Evolutionary conservation across 352 stramenopile genomes (phyloP).

Genomic region (Phytophthora palmivora): DNA sequence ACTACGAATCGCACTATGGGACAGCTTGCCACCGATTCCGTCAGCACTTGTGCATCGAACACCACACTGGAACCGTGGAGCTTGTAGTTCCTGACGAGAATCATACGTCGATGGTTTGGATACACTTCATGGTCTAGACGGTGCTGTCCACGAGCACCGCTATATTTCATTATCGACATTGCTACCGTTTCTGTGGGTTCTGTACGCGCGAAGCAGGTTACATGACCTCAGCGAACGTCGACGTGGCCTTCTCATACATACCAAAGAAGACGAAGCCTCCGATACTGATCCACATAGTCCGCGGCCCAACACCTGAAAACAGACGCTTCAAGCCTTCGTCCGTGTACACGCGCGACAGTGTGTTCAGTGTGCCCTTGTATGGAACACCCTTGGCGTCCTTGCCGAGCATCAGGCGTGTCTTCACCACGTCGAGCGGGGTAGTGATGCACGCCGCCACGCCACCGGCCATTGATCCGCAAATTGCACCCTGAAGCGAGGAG

Average conservation of each 20-base stretch:
- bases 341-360: slow-evolving; percentile 89
- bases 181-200: background rate
- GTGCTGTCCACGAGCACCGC: slow-evolving; percentile 6
- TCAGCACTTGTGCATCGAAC: slow-evolving; percentile 2
- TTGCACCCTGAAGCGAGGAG: slow-evolving; percentile 92
- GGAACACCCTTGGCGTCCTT: slow-evolving; percentile 92
- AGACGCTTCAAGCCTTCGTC: slow-evolving; percentile 93
- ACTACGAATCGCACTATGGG: slow-evolving; percentile 28
- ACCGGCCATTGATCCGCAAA: slow-evolving; percentile 96
- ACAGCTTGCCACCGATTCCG: slow-evolving; percentile 11
- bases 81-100: slow-evolving; percentile 1
- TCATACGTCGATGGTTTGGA: no score
- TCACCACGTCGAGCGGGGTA: slow-evolving; percentile 99
- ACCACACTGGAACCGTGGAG: no score
- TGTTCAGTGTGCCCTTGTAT: slow-evolving; percentile 93
- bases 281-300: slow-evolving; percentile 99
- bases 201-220: slow-evolving; percentile 33
- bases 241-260: slow-evolving; percentile 95
- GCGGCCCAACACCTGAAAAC: slow-evolving; percentile 94
- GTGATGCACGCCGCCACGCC: slow-evolving; percentile 96
- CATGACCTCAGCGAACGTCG: slow-evolving; percentile 67
- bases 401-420: slow-evolving; percentile 99
- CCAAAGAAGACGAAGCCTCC: slow-evolving; percentile 99
- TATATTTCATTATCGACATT: slow-evolving; percentile 27
- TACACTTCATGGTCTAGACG: slow-evolving; percentile 25